A percentile compares a stretch with the other conserved stretches of the same genome.
These are phyloP conservation scores for Telopea speciosissima DNA, from an alignment of 177 flowering plant genomes.

Conservation along the genomic window DNA sequence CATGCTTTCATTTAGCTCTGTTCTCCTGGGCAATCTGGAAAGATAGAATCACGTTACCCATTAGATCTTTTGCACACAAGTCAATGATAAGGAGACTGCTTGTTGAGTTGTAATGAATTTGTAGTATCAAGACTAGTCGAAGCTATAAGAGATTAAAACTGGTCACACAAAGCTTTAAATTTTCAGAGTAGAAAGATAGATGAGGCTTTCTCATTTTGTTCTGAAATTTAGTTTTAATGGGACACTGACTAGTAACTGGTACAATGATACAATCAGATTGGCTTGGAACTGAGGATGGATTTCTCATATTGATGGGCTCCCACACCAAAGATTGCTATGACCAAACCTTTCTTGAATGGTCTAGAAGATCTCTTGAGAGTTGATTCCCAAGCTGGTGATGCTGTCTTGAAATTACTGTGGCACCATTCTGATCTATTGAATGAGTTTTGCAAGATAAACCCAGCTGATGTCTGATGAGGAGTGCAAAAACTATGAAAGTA, in stretches of 20 bases:
- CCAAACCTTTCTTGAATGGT: background rate
- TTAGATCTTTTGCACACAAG: background rate
- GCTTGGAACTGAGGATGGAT: slow-evolving; percentile 7
- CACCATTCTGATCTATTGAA: too few relatives aligned
- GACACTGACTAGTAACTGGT: background rate
- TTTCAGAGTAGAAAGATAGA: background rate
- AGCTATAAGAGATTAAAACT: background rate
- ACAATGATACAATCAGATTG: too few relatives aligned
- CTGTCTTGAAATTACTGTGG: too few relatives aligned
- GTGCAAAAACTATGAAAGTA: too few relatives aligned
- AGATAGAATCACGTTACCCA: background rate
- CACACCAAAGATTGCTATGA: too few relatives aligned
- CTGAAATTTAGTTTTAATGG: background rate
- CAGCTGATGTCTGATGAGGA: too few relatives aligned
- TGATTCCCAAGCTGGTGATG: too few relatives aligned
- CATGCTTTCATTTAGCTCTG: background rate
- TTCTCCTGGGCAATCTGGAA: background rate
- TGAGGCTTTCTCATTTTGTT: background rate
- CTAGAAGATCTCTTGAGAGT: too few relatives aligned
- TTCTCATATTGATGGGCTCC: background rate
- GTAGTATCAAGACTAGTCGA: background rate
- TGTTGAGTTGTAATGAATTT: background rate
- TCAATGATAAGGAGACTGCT: background rate
- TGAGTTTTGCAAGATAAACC: too few relatives aligned
- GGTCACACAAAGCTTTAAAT: background rate